Evolutionary conservation across 768 basidiomycete species (phyloP).

Genomic region (Neoboletus subvelutipes): DNA sequence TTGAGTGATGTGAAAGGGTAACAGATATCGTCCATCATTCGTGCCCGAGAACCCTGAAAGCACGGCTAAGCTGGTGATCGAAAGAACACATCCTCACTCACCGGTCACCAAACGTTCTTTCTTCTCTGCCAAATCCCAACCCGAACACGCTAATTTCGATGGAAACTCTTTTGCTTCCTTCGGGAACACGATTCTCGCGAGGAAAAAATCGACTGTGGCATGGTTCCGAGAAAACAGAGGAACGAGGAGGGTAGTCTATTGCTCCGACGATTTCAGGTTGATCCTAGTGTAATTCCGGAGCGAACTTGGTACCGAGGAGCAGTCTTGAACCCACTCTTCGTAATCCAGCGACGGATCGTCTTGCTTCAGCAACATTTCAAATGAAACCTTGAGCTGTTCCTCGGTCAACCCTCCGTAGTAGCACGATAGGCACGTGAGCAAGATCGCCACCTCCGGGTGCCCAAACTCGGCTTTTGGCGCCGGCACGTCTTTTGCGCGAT

Average conservation of each 20-base stretch:
- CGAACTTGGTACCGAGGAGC: constrained; percentile 24
- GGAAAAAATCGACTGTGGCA: constrained; percentile 46
- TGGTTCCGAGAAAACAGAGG: constrained; percentile 40
- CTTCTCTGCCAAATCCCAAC: constrained; percentile 51
- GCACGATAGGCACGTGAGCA: constrained; percentile 47
- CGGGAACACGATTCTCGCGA: constrained; percentile 48
- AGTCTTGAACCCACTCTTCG: constrained; percentile 35
- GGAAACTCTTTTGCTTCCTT: constrained; percentile 49
- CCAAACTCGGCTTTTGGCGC: constrained; percentile 48
- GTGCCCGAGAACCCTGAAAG: constrained; percentile 49
- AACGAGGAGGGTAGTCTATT: constrained; percentile 27
- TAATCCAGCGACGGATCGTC: constrained; percentile 46
- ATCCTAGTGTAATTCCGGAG: constrained; percentile 39
- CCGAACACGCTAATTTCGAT: constrained; percentile 45
- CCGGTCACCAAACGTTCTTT: constrained; percentile 21
- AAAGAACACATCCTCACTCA: background rate
- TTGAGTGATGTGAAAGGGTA: constrained; percentile 20
- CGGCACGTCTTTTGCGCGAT: constrained; percentile 53
- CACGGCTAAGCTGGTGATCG: background rate
- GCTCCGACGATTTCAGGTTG: constrained; percentile 41
- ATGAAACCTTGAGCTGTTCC: constrained; percentile 37
- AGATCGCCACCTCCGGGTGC: constrained; percentile 49
- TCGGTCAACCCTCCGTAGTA: constrained; percentile 47
- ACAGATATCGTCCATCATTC: constrained; percentile 43
- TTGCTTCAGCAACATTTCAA: constrained; percentile 38